Percentiles rank a stretch among this genome's conserved stretches.
phyloP scores from a whole-genome alignment of 345 rosid species.

The Schrenkiella parvula region DNA sequence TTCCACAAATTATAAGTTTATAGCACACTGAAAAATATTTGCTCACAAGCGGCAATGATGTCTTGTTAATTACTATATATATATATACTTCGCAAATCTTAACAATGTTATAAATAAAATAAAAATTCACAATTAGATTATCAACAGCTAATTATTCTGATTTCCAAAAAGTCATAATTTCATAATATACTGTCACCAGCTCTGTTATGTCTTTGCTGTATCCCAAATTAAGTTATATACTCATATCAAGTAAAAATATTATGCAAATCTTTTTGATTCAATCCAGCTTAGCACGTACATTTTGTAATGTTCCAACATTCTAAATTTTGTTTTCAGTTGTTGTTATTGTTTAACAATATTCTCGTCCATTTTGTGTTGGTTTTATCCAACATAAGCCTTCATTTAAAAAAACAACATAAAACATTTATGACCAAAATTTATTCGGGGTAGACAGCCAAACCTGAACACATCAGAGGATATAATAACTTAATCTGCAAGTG shows the following conservation, averaged over 20 bases:
- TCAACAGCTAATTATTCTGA: too few relatives aligned
- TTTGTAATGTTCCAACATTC: too few relatives aligned
- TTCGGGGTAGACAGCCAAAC: slow-evolving; percentile 15
- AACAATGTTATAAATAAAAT: too few relatives aligned
- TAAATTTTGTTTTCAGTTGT: too few relatives aligned
- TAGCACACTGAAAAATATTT: too few relatives aligned
- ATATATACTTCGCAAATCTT: too few relatives aligned
- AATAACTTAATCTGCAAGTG: slow-evolving; percentile 13
- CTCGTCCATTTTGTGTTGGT: neutral
- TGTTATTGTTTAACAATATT: neutral
- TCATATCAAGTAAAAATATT: neutral
- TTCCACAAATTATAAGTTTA: too few relatives aligned
- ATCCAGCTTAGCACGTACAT: neutral
- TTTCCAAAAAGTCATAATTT: too few relatives aligned
- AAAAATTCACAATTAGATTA: too few relatives aligned
- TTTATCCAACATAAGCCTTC: neutral
- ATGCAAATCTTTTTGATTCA: neutral
- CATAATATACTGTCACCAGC: too few relatives aligned
- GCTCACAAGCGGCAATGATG: too few relatives aligned
- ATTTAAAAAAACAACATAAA: slow-evolving; percentile 11
- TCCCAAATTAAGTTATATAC: neutral
- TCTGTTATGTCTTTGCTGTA: neutral
- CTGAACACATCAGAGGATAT: neutral
- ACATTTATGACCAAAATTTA: slow-evolving; percentile 25
- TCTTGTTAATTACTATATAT: too few relatives aligned